Conservation (phyloP, 768 basidiomycete species). For the Termitomyces sp. region DNA sequence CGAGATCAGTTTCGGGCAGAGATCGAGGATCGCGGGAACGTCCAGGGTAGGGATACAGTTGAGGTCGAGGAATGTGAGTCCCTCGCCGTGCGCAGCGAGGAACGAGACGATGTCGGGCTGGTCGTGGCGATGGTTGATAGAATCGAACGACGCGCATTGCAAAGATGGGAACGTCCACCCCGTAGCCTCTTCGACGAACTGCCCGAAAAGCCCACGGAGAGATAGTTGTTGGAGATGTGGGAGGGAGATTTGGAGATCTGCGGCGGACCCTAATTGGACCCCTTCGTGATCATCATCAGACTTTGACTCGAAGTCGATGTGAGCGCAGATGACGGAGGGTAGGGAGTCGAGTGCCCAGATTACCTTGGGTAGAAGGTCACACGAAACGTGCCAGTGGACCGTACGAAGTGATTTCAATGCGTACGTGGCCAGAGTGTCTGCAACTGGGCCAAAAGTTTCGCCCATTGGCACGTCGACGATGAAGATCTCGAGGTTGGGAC, state of each 20-base stretch:
- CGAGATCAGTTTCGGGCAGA: slow-evolving; percentile 56
- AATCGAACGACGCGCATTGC: slow-evolving; percentile 52
- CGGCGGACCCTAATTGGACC: slow-evolving; percentile 56
- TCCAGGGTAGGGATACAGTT: slow-evolving; percentile 54
- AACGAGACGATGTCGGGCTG: slow-evolving; percentile 58
- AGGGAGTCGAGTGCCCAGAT: slow-evolving; percentile 70
- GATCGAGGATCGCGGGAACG: slow-evolving; percentile 52
- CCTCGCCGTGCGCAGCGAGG: slow-evolving; percentile 50
- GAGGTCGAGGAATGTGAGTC: slow-evolving; percentile 62
- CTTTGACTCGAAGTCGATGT: slow-evolving; percentile 45
- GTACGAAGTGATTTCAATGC: slow-evolving; percentile 51
- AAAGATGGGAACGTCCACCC: slow-evolving; percentile 67
- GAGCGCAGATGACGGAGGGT: slow-evolving; percentile 48
- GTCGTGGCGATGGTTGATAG: slow-evolving; percentile 37
- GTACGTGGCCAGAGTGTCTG: slow-evolving; percentile 52
- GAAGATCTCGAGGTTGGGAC: slow-evolving; percentile 72
- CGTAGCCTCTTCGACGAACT: slow-evolving; percentile 64
- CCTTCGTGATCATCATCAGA: slow-evolving; percentile 28
- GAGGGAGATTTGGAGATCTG: slow-evolving; percentile 47
- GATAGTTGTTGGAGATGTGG: slow-evolving; percentile 59
- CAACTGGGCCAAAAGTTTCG: slow-evolving; percentile 55
- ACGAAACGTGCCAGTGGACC: slow-evolving; percentile 21
- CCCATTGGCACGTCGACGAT: slow-evolving; percentile 63
- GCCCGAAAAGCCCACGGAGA: slow-evolving; percentile 52
- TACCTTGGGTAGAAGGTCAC: slow-evolving; percentile 22